phyloP scores from a whole-genome alignment of 179 eudicot genomes.

The Beta macrorhiza region DNA sequence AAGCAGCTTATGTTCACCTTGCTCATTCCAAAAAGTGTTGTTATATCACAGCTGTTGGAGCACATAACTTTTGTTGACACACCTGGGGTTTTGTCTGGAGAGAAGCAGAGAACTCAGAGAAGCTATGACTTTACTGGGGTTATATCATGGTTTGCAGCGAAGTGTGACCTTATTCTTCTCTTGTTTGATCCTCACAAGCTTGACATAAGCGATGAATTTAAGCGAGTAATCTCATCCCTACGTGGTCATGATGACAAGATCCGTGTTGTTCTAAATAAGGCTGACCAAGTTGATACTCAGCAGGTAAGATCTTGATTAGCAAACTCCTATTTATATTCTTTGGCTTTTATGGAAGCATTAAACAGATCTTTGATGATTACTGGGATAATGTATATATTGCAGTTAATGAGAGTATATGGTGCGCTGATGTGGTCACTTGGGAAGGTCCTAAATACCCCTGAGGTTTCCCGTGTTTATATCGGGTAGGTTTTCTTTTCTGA shows the following conservation, averaged over 20 bases:
- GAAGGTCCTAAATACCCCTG: conserved; percentile 90
- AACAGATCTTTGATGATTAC: neutral
- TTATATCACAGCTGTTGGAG: conserved; percentile 55
- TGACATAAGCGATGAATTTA: conserved; percentile 92
- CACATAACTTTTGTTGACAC: conserved; percentile 95
- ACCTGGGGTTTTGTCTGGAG: conserved; percentile 96
- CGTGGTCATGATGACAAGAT: conserved; percentile 93
- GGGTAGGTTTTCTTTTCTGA: conserved; percentile 54
- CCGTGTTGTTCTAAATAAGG: conserved; percentile 88
- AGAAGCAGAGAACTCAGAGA: conserved; percentile 89
- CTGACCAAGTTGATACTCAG: conserved; percentile 95
- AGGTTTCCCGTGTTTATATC: conserved; percentile 87
- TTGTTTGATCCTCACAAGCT: conserved; percentile 94
- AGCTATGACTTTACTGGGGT: conserved; percentile 96
- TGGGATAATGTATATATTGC: conserved; percentile 16
- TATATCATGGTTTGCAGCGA: conserved; percentile 95
- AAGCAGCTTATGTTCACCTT: neutral
- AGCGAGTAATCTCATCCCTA: conserved; percentile 82
- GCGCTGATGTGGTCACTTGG: conserved; percentile 99
- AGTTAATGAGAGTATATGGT: conserved; percentile 97
- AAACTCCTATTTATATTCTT: neutral
- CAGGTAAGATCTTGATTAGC: conserved; percentile 46
- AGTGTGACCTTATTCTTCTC: conserved; percentile 84
- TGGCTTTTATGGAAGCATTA: neutral
- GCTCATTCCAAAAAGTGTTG: conserved; percentile 13